A percentile compares a stretch with the other conserved stretches of the same genome.
These are phyloP conservation scores for Monilinia vaccinii-corymbosi DNA, from an alignment of 2,329 filamentous ascomycete species.

Conservation along the genomic window DNA sequence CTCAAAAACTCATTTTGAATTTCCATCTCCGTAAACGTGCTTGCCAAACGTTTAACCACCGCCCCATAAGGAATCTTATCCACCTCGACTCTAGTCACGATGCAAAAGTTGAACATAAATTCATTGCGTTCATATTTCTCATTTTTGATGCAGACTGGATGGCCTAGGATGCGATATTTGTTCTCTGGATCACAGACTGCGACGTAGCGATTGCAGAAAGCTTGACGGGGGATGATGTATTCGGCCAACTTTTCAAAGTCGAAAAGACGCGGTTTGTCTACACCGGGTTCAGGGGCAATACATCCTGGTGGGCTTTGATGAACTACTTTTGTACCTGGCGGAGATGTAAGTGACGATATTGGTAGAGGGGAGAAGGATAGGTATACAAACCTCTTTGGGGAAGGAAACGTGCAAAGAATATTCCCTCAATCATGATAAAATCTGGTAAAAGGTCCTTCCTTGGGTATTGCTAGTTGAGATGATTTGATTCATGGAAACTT, in stretches of 20 bases:
- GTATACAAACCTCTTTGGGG: slow-evolving; percentile 46
- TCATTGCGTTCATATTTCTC: slow-evolving; percentile 82
- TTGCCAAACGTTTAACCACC: slow-evolving; percentile 77
- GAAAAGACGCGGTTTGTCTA: slow-evolving; percentile 55
- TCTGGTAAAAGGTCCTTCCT: too few relatives aligned
- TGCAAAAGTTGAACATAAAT: slow-evolving; percentile 97
- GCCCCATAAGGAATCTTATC: slow-evolving; percentile 75
- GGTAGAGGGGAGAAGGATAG: neutral
- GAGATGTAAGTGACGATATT: neutral
- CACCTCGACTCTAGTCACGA: slow-evolving; percentile 62
- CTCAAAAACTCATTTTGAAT: slow-evolving; percentile 82
- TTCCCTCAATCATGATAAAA: slow-evolving; percentile 54
- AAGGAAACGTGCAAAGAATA: slow-evolving; percentile 63
- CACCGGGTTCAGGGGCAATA: slow-evolving; percentile 43
- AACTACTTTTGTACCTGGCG: slow-evolving; percentile 50
- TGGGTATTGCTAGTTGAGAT: neutral
- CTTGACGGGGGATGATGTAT: slow-evolving; percentile 90
- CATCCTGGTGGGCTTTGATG: slow-evolving; percentile 54
- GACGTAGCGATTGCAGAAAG: slow-evolving; percentile 87
- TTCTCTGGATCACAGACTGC: slow-evolving; percentile 64
- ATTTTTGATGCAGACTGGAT: slow-evolving; percentile 79
- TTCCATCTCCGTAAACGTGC: slow-evolving; percentile 81
- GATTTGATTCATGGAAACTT: neutral
- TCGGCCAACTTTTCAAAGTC: slow-evolving; percentile 80
- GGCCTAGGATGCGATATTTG: slow-evolving; percentile 72